Percentiles rank a stretch among this genome's conserved stretches.
These are phyloP conservation scores for Bipolaris gigantea DNA, from an alignment of 2,329 filamentous ascomycete genomes.

Conservation along the genomic window DNA sequence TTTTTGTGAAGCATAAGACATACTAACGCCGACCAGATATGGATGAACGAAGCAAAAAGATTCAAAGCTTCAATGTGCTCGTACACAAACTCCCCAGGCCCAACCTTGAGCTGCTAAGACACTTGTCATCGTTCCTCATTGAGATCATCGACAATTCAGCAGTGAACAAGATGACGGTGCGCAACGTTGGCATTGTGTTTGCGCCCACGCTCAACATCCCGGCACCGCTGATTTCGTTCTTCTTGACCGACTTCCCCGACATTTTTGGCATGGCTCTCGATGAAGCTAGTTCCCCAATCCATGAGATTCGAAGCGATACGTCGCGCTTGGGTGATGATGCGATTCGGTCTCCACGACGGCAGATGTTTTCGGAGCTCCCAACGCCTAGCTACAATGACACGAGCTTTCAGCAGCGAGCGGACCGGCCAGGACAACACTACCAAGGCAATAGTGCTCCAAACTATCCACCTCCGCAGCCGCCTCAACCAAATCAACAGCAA, in stretches of 20 bases:
- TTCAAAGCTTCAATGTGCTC: conserved; percentile 73
- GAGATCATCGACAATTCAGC: conserved; percentile 88
- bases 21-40: conserved; percentile 60
- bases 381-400: conserved; percentile 65
- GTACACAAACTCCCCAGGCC: conserved; percentile 77
- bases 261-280: conserved; percentile 79
- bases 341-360: conserved; percentile 64
- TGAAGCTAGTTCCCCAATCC: conserved; percentile 49
- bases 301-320: conserved; percentile 50
- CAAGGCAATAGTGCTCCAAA: conserved; percentile 24
- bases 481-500: conserved; percentile 29
- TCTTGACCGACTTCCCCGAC: conserved; percentile 83
- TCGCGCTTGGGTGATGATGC: conserved; percentile 56
- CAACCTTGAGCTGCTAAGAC: conserved; percentile 80
- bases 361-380: conserved; percentile 68
- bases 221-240: conserved; percentile 88
- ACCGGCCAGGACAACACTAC: conserved; percentile 30
- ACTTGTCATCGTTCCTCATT: conserved; percentile 85
- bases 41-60: conserved; percentile 72
- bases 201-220: conserved; percentile 96
- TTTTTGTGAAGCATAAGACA: not conserved
- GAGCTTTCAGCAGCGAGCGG: conserved; percentile 47
- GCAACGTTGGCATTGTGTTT: conserved; percentile 96
- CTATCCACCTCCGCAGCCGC: conserved; percentile 31
- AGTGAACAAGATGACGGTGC: conserved; percentile 96